Evolutionary conservation across 2,329 filamentous ascomycete genomes (phyloP), one percentile per base, ranked within the genome.

Genomic region (Alternaria metachromatica): DNA sequence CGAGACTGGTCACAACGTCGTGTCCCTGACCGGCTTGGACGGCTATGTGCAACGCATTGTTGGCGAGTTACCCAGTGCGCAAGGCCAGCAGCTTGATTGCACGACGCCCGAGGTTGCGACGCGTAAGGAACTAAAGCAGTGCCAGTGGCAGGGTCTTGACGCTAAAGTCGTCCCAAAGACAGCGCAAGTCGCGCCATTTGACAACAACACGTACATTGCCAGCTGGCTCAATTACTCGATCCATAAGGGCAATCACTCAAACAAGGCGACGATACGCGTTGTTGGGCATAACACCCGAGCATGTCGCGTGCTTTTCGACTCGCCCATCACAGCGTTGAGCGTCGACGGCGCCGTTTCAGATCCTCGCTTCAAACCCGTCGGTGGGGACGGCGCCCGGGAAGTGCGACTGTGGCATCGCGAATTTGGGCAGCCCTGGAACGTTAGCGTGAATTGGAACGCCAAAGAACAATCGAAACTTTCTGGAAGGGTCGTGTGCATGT

Each of bases 391-490:
- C 1, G 85, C 91, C 60, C 85, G 84, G 45, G 87, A 90, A 64
- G 85, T 97, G 57, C 87, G 90, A 62, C 85, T 98, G 11, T 97
- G 94, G 91, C 91, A 92, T 68, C 87, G 96, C 33, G 88, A 90
- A 37, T 97, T 93, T 90, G 86, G 89, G 51, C 88, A 88, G 26
- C 86, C 86, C 4, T 97, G 94, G 92, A 86, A 86, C 15, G 90
- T 97, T 18, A 88, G 92, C 71, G 85, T 96, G 2, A 84, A 87
- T 59, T 94, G 91, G 90, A 82, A 84, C 63, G 66, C 70, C 65
- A 69, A 71, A 60, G 68, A 68, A 60, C 73, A 75, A 63, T 67
- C 73, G 64, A 76, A 72, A 66, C 70, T 75, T 75, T 78, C 77
- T 67, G 92, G 94, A 1, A 86, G 83, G 33, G 88, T 94, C 1